phyloP scores from a whole-genome alignment of 352 stramenopile species.

The Globisporangium nagaii region DNA sequence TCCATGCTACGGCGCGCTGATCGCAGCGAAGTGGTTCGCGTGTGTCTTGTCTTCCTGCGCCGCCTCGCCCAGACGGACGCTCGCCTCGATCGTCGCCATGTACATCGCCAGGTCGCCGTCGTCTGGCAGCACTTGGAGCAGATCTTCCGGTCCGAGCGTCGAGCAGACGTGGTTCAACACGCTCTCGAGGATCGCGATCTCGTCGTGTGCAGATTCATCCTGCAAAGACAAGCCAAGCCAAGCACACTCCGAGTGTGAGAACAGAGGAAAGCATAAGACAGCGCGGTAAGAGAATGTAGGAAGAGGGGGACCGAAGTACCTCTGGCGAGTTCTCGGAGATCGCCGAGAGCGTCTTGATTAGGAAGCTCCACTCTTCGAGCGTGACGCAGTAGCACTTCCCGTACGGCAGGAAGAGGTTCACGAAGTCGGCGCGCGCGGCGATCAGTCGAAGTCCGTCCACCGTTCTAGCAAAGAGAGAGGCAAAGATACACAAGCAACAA shows the following conservation, averaged over 20 bases:
- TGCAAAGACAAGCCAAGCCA: background rate
- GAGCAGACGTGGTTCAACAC: slow-evolving; percentile 67
- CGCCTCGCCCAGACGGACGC: slow-evolving; percentile 39
- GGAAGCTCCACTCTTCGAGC: slow-evolving; percentile 69
- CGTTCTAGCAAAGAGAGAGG: slow-evolving; percentile 15
- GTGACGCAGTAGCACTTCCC: slow-evolving; percentile 61
- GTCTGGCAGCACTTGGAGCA: slow-evolving; percentile 74
- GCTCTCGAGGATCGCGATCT: slow-evolving; percentile 45
- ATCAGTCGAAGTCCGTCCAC: slow-evolving; percentile 66
- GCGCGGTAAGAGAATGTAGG: no score
- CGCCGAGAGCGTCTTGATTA: slow-evolving; percentile 59
- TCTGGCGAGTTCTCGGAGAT: slow-evolving; percentile 28
- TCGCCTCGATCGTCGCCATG: slow-evolving; percentile 69
- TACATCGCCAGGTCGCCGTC: slow-evolving; percentile 70
- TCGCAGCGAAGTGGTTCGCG: slow-evolving; percentile 3
- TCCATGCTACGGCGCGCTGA: slow-evolving; percentile 8
- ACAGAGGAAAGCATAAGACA: no score
- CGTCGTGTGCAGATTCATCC: slow-evolving; percentile 13
- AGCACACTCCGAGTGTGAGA: background rate
- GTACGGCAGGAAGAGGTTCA: slow-evolving; percentile 71
- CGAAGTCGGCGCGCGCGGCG: slow-evolving; percentile 33
- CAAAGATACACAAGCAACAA: background rate
- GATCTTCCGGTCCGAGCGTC: slow-evolving; percentile 67
- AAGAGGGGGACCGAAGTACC: no score
- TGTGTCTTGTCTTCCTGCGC: slow-evolving; percentile 23